phyloP scores from a whole-genome alignment of 1,284 basidiomycete genomes.

The Waitea zeae region DNA sequence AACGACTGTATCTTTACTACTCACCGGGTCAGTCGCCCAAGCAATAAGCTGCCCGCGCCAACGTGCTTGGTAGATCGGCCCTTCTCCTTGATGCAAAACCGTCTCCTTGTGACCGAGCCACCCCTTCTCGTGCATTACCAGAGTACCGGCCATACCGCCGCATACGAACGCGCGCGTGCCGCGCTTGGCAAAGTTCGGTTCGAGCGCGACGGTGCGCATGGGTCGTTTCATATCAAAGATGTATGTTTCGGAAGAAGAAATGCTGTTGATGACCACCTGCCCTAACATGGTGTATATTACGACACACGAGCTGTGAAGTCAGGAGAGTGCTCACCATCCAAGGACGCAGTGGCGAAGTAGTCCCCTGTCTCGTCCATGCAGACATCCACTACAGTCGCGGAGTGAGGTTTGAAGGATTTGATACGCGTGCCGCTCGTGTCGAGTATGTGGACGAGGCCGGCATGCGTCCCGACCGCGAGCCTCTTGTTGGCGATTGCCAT shows the following conservation, averaged over 20 bases:
- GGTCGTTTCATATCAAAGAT: slow-evolving; percentile 88
- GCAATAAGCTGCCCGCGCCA: slow-evolving; percentile 84
- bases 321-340: slow-evolving; percentile 57
- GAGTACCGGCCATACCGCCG: slow-evolving; percentile 81
- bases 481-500: slow-evolving; percentile 62
- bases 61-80: slow-evolving; percentile 83
- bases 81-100: slow-evolving; percentile 75
- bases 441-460: slow-evolving; percentile 80
- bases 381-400: slow-evolving; percentile 81
- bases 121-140: slow-evolving; percentile 84
- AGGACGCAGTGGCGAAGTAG: slow-evolving; percentile 84
- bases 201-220: slow-evolving; percentile 79
- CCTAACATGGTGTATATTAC: slow-evolving; percentile 29
- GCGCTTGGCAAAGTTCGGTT: slow-evolving; percentile 79
- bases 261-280: slow-evolving; percentile 78
- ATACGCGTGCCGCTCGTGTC: slow-evolving; percentile 68
- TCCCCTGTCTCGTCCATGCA: slow-evolving; percentile 75
- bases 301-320: slow-evolving; percentile 1
- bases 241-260: slow-evolving; percentile 72
- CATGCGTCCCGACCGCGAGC: slow-evolving; percentile 80
- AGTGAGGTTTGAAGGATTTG: slow-evolving; percentile 85
- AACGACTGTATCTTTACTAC: slow-evolving; percentile 12
- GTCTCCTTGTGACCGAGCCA: slow-evolving; percentile 95
- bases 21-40: slow-evolving; percentile 87
- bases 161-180: slow-evolving; percentile 78